phyloP scores from a whole-genome alignment of 345 rosid genomes.

The Salix viminalis region DNA sequence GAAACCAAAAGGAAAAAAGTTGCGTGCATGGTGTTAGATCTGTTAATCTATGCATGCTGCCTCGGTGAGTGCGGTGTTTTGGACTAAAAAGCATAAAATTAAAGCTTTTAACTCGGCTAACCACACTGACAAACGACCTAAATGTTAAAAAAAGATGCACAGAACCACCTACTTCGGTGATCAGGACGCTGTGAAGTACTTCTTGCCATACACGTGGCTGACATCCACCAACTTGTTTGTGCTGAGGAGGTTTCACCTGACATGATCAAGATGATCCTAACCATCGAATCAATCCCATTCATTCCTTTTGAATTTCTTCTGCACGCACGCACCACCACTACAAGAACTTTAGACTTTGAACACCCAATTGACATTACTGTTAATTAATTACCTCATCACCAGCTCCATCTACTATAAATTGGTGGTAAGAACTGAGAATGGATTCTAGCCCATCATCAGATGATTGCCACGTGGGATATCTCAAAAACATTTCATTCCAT shows the following conservation, averaged over 20 bases:
- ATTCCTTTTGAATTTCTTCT: neutral
- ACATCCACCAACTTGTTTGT: constrained; percentile 6
- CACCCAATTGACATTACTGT: neutral
- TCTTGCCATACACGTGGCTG: constrained; percentile 21
- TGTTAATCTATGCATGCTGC: too few relatives aligned
- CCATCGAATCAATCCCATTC: neutral
- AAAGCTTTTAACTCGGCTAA: too few relatives aligned
- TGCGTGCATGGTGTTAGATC: constrained; percentile 24
- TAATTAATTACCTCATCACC: neutral
- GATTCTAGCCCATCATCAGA: neutral
- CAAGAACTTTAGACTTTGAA: neutral
- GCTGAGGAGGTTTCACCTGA: neutral
- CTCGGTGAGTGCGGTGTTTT: neutral
- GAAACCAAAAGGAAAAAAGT: constrained; percentile 52
- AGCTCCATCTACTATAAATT: neutral
- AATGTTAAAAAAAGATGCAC: too few relatives aligned
- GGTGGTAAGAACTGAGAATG: neutral
- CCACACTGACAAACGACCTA: too few relatives aligned
- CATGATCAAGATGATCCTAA: constrained; percentile 6
- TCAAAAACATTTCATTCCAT: neutral
- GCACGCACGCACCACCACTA: neutral
- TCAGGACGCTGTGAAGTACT: neutral
- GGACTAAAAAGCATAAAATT: too few relatives aligned
- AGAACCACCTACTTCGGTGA: constrained; percentile 15
- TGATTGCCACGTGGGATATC: neutral